These are phyloP conservation scores for Fusarium chuoi DNA, from an alignment of 2,329 filamentous ascomycete species.

Conservation along the genomic window DNA sequence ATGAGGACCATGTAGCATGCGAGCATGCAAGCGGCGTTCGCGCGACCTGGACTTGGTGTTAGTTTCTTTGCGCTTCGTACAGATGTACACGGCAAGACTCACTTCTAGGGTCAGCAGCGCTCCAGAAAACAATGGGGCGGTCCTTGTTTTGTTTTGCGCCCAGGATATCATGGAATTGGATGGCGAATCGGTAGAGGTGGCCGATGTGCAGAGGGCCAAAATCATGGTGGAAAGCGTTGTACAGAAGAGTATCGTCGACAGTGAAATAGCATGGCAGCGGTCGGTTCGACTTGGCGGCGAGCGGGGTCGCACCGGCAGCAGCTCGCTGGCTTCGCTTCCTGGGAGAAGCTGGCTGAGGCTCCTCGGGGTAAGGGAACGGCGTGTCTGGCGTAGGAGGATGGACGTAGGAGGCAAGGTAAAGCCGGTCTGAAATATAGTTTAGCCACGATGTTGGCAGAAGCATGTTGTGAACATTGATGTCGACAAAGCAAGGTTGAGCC, in stretches of 20 bases:
- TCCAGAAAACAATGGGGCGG: slow-evolving; percentile 95
- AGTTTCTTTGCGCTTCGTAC: slow-evolving; percentile 12
- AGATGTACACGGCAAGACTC: slow-evolving; percentile 52
- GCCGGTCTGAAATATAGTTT: slow-evolving; percentile 73
- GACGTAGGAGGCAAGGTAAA: slow-evolving; percentile 94
- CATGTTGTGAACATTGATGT: slow-evolving; percentile 19
- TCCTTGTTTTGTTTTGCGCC: slow-evolving; percentile 91
- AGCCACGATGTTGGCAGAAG: slow-evolving; percentile 36
- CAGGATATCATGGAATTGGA: slow-evolving; percentile 94
- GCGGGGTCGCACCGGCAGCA: slow-evolving; percentile 57
- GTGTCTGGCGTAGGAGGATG: slow-evolving; percentile 83
- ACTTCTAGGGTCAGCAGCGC: slow-evolving; percentile 90
- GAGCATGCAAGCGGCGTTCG: slow-evolving; percentile 93
- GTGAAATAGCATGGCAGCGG: slow-evolving; percentile 90
- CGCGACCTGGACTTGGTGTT: slow-evolving; percentile 68
- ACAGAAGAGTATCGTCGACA: slow-evolving; percentile 89
- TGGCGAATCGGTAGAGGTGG: slow-evolving; percentile 94
- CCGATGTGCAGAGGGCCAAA: slow-evolving; percentile 98
- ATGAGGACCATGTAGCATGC: slow-evolving; percentile 99
- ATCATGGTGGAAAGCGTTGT: slow-evolving; percentile 98
- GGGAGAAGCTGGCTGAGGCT: slow-evolving; percentile 56
- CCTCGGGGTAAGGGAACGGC: slow-evolving; percentile 87
- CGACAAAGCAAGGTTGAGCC: slow-evolving; percentile 20
- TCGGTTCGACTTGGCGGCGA: slow-evolving; percentile 43
- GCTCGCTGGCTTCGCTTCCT: slow-evolving; percentile 64